Base-by-base conservation (phyloP, 805 yeast genomes). In the Candida multigemmis region DNA sequence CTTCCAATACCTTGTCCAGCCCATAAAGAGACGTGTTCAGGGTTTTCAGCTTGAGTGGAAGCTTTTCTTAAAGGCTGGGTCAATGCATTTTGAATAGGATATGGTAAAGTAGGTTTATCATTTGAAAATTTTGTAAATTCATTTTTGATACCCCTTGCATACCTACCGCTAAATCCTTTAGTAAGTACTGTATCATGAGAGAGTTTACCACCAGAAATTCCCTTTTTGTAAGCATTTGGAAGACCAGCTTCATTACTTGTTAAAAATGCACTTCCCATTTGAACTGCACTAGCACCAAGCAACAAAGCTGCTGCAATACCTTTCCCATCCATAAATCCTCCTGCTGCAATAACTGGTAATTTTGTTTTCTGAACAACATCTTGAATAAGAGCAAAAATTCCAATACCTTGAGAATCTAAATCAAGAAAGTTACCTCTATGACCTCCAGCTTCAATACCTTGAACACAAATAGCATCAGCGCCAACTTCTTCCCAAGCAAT, bases 371-470 rank as follows among this genome's bases (percentile, higher is more conserved):
- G 9, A 2, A 22, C 19, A 2, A 27, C 30, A 9, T 26, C 16
- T 8, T 14, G n/a, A n/a, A n/a, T n/a, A n/a, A n/a, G n/a, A n/a
- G n/a, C n/a, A n/a, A n/a, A n/a, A n/a, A n/a, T n/a, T n/a, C n/a
- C n/a, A n/a, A n/a, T n/a, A n/a, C n/a, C n/a, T n/a, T 62, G 70
- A 12, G 28, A 27, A 10, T 26, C 25, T 7, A 33, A 24, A 7
- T 21, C 29, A 12, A 59, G 27, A 27, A 61, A 66, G 35, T 56
- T 64, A 3, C 79, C 79, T 11, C 81, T 48, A 40, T 74, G 81
- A 0, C 81, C 81, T 14, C 81, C 81, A 3, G 81, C 81, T 37
- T 73, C 80, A 42, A 54, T 56, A 0, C 80, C 80, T 43, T 75
- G 82, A 14, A 62, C 54, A 6, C 66, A 51, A 4, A 74, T 44